Base-by-base conservation (phyloP, 192 early-diverging fungal genomes). In the Globomyces pollinis-pini region DNA sequence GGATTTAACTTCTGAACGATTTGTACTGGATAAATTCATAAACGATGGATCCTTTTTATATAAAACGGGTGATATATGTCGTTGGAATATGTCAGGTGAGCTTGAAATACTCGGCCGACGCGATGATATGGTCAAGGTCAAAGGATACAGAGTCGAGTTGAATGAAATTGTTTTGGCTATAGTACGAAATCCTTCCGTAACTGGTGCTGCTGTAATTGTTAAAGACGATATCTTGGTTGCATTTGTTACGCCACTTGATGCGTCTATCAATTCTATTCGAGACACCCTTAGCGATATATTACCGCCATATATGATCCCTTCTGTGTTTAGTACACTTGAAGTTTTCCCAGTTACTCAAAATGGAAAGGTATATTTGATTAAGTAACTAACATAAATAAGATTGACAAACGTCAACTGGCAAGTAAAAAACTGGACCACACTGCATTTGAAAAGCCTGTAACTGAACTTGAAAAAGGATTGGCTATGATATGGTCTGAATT, bases 71-170 rank as follows among this genome's bases (percentile, higher is more conserved):
- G 70, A 71, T 34, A 15, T 71, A 13, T 52, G 51, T 33, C 56
- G 65, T 50, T 57, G 30, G 29, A 29, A 63, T 35, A 11, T 34
- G 3, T 38, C 45, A 36, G 70, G 66, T 2, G 15, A 57, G 2
- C 8, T 73, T 1, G 36, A 73, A 30, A 55, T 74, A 24, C 7
- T 42, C 1, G 71, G 78, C 1, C 68, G 78, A 11, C 56, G 21
- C 21, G 66, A 80, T 39, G 30, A 64, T 18, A 72, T 76, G 56
- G 75, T 80, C 44, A 84, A 84, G 59, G 66, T 78, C 26, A 67
- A 76, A 34, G 75, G 76, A 1, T 52, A 60, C 34, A 57, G 76
- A 31, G 62, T 78, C 12, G 76, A 78, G 54, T 30, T 78, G 12
- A 54, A 50, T 20, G 76, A 78, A 50, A 23, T 52, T 23, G 7